These are phyloP conservation scores for Austroboletus eburneus DNA, from an alignment of 768 basidiomycete genomes.

Conservation along the genomic window DNA sequence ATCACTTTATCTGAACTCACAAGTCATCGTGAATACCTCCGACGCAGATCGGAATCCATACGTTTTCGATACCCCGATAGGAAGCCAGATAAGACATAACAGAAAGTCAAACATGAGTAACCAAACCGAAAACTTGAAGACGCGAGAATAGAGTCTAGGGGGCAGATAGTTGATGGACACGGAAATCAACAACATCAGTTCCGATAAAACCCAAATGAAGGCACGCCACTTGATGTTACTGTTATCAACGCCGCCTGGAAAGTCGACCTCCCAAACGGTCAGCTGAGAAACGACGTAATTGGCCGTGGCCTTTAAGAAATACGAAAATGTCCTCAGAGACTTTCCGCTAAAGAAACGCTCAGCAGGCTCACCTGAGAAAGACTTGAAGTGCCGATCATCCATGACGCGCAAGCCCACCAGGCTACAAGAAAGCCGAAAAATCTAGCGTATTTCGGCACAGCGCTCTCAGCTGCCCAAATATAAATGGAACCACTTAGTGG, in stretches of 20 bases:
- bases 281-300: slow-evolving; percentile 88
- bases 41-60: slow-evolving; percentile 85
- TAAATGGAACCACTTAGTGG: slow-evolving; percentile 90
- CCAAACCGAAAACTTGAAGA: slow-evolving; percentile 73
- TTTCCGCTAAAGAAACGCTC: background rate
- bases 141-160: slow-evolving; percentile 62
- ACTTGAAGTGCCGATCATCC: slow-evolving; percentile 90
- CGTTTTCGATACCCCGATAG: slow-evolving; percentile 82
- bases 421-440: slow-evolving; percentile 88
- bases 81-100: slow-evolving; percentile 87
- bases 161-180: slow-evolving; percentile 86
- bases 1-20: slow-evolving; percentile 44
- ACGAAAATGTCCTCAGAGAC: background rate
- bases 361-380: slow-evolving; percentile 60
- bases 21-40: slow-evolving; percentile 79
- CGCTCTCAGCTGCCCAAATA: slow-evolving; percentile 92
- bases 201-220: slow-evolving; percentile 79
- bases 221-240: slow-evolving; percentile 83
- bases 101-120: slow-evolving; percentile 85
- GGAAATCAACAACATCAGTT: slow-evolving; percentile 62
- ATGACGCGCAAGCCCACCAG: slow-evolving; percentile 93
- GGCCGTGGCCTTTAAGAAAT: slow-evolving; percentile 61
- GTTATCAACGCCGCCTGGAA: slow-evolving; percentile 72
- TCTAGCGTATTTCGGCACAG: slow-evolving; percentile 80
- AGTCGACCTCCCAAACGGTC: slow-evolving; percentile 73